Base-by-base conservation (phyloP, 371 early-diverging fungal species). In the Batkoa obscura region DNA sequence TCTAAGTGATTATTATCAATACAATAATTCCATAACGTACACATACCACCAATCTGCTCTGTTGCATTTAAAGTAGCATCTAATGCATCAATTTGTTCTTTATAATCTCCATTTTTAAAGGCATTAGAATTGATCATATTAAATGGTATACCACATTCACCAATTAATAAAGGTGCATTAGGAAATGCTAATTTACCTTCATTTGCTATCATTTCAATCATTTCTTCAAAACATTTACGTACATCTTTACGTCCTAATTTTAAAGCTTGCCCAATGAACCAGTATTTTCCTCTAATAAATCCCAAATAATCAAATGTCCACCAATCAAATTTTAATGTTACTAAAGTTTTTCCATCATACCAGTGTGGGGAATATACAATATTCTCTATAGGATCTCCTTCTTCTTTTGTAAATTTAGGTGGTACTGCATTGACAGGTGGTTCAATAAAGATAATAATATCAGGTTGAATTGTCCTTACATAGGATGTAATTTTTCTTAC, bases 101-200 rank as follows among this genome's bases (percentile, higher is more conserved):
- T 66, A 33, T 67, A 66, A 42, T 64, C 64, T 23, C 69, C 67
- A n/a, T 63, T 54, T 43, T 53, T 57, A 46, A 65, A 74, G 0
- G 73, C 57, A 43, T 59, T 62, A 43, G 58, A 55, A 15, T 58
- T 58, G 53, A 80, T 69, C 72, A 84, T 72, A 52, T 84, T 83
- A 55, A 76, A 81, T 0, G 84, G 83, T 46, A 84, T 81, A 38
- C 84, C 84, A 48, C 77, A 79, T 62, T 84, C 84, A 13, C 84
- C 84, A 12, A 84, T 63, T 0, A 83, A 53, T 41, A 72, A 73
- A 10, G 84, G 84, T 56, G 35, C 58, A 23, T 57, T 54, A 31
- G 68, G 79, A 3, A 80, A 57, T 5, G 66, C 62, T 0, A 64
- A 59, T 2, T 55, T 57, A 1, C 78, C 78, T 58, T 84, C 84